Evolutionary conservation across 2,329 filamentous ascomycete genomes (phyloP).

Genomic region (Neopestalotiopsis clavispora): DNA sequence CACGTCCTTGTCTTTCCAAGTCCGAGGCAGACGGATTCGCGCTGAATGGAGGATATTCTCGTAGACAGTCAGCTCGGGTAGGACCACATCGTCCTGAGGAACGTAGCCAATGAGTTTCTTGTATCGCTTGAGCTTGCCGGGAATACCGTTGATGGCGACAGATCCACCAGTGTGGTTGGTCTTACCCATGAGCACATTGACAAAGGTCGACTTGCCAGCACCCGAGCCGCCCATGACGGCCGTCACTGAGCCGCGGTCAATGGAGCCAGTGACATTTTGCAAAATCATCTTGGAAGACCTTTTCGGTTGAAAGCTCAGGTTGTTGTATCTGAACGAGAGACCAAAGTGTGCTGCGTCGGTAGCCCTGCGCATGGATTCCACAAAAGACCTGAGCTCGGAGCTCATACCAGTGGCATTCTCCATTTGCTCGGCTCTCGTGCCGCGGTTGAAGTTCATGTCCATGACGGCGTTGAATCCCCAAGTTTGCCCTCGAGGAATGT

Average conservation of each 20-base stretch:
- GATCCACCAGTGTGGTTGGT: constrained; percentile 52
- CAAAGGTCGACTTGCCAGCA: constrained; percentile 64
- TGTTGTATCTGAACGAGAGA: constrained; percentile 56
- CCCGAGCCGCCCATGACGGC: constrained; percentile 65
- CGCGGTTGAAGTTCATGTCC: constrained; percentile 33
- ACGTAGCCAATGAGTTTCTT: constrained; percentile 67
- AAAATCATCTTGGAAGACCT: constrained; percentile 50
- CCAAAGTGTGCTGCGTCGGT: constrained; percentile 57
- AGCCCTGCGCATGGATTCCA: constrained; percentile 57
- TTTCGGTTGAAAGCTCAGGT: constrained; percentile 54
- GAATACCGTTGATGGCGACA: constrained; percentile 57
- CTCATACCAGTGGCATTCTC: constrained; percentile 34
- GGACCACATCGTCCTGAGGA: constrained; percentile 64
- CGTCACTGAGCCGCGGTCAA: constrained; percentile 58
- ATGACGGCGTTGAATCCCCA: constrained; percentile 45
- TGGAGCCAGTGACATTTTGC: constrained; percentile 58
- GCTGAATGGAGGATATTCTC: constrained; percentile 68
- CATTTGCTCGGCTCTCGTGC: constrained; percentile 31
- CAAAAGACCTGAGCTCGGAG: constrained; percentile 51
- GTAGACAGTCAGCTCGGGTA: constrained; percentile 63
- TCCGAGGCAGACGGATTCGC: constrained; percentile 55
- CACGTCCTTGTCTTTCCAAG: constrained; percentile 55
- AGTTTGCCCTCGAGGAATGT: constrained; percentile 31
- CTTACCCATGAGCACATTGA: constrained; percentile 67
- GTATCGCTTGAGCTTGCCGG: constrained; percentile 53